A percentile compares a stretch with the other conserved stretches of the same genome.
Conservation (phyloP, 805 yeast genomes). For the Tanozyma kutaoensis region DNA sequence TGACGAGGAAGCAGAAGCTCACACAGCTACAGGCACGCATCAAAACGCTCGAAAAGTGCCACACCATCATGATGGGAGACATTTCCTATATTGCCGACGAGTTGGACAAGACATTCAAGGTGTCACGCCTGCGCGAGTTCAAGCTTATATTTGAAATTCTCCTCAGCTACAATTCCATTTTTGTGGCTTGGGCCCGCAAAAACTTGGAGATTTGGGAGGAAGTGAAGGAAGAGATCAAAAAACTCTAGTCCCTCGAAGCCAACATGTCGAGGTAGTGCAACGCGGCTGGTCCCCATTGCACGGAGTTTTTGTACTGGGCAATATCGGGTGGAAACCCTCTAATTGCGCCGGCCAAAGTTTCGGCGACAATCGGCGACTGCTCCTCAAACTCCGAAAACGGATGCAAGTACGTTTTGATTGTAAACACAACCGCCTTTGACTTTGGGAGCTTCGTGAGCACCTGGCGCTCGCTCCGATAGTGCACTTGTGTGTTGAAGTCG, state of each 20-base stretch:
- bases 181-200: slow-evolving; percentile 54
- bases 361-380: slow-evolving; percentile 29
- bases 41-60: slow-evolving; percentile 39
- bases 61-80: slow-evolving; percentile 25
- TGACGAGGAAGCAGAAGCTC: slow-evolving; percentile 43
- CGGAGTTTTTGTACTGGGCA: slow-evolving; percentile 47
- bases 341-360: slow-evolving; percentile 49
- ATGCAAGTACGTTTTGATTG: slow-evolving; percentile 44
- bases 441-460: slow-evolving; percentile 38
- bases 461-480: slow-evolving; percentile 50
- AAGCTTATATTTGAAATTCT: slow-evolving; percentile 39
- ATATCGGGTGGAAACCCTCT: slow-evolving; percentile 47
- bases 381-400: slow-evolving; percentile 33
- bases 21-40: slow-evolving; percentile 36
- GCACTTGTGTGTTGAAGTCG: slow-evolving; percentile 32
- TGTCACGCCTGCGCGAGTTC: slow-evolving; percentile 37
- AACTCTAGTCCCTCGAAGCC: no score
- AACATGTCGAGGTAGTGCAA: slow-evolving; percentile 12
- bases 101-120: slow-evolving; percentile 31
- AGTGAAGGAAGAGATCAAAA: slow-evolving; percentile 27
- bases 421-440: slow-evolving; percentile 32
- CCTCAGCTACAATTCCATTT: slow-evolving; percentile 37
- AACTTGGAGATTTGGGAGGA: slow-evolving; percentile 59
- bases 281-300: slow-evolving; percentile 62
- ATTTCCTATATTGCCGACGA: slow-evolving; percentile 28